Evolutionary conservation across 192 early-diverging fungal species (phyloP).

Genomic region (Podila clonocystis): DNA sequence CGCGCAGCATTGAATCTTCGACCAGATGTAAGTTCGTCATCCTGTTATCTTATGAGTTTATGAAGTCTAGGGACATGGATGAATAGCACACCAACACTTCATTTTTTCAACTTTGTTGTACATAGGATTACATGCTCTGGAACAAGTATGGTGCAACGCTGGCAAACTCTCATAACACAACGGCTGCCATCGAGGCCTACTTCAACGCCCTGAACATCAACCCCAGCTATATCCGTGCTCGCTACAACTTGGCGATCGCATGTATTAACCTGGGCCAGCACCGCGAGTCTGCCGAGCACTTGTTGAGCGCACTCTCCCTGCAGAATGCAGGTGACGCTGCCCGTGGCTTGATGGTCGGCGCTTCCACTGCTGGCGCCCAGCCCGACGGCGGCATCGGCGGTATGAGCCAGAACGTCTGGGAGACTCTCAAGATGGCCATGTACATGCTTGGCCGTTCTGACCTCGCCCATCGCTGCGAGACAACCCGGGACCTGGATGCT

Average conservation of each 20-base stretch:
- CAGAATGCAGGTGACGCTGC: constrained; percentile 72
- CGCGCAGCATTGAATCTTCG: constrained; percentile 84
- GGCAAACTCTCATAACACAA: constrained; percentile 84
- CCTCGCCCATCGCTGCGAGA: constrained; percentile 82
- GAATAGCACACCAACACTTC: not conserved
- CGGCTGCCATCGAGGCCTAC: constrained; percentile 91
- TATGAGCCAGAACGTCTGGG: constrained; percentile 86
- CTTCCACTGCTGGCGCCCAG: constrained; percentile 43
- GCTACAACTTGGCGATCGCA: constrained; percentile 95
- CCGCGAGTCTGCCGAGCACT: constrained; percentile 90
- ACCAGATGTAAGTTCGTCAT: constrained; percentile 67
- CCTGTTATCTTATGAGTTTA: not conserved
- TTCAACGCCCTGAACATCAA: constrained; percentile 94
- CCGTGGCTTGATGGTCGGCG: constrained; percentile 36
- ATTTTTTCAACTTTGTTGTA: not conserved
- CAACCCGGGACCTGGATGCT: constrained; percentile 73
- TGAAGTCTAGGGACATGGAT: not conserved
- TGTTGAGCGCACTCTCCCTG: constrained; percentile 86
- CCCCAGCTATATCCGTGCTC: constrained; percentile 93
- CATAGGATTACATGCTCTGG: constrained; percentile 91
- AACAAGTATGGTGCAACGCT: constrained; percentile 97
- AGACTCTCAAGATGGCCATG: constrained; percentile 80
- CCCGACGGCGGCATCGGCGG: constrained; percentile 55
- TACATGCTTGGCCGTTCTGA: constrained; percentile 83
- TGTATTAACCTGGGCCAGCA: constrained; percentile 92